Evolutionary conservation across 169 alveolate species (phyloP).

Genomic region (Eimeria tenella): DNA sequence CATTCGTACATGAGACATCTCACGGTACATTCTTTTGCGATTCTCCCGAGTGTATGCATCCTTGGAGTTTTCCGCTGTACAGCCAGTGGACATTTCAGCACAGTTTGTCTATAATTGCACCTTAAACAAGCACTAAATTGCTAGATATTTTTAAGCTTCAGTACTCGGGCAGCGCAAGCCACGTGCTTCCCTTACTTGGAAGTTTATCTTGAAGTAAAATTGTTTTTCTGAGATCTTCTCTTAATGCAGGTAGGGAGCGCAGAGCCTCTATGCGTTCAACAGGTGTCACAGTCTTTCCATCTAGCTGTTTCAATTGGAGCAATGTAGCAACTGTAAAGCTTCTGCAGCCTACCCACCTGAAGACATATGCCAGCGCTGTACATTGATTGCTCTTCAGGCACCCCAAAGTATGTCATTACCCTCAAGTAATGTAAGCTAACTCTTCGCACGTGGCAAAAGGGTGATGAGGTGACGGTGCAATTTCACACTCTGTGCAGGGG

Average conservation of each 20-base stretch:
- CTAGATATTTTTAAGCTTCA: too few relatives aligned
- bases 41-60: constrained; percentile 79
- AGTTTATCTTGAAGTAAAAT: background rate
- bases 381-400: too few relatives aligned
- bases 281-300: constrained; percentile 90
- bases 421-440: background rate
- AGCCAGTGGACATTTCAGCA: background rate
- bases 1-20: constrained; percentile 66
- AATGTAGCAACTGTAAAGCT: constrained; percentile 86
- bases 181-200: constrained; percentile 10
- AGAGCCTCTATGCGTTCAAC: constrained; percentile 86
- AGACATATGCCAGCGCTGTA: background rate
- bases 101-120: too few relatives aligned
- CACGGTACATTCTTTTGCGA: constrained; percentile 77
- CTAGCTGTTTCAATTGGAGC: constrained; percentile 86
- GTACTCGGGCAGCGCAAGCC: too few relatives aligned
- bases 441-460: background rate
- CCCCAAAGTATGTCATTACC: background rate
- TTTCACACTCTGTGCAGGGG: constrained; percentile 91
- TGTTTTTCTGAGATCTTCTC: constrained; percentile 22
- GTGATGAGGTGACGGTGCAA: background rate
- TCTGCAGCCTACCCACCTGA: constrained; percentile 78
- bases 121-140: too few relatives aligned
- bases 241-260: constrained; percentile 55
- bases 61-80: constrained; percentile 20